Evolutionary conservation across 352 stramenopile genomes (phyloP).

Genomic region (Thalassiosira ordinaria): DNA sequence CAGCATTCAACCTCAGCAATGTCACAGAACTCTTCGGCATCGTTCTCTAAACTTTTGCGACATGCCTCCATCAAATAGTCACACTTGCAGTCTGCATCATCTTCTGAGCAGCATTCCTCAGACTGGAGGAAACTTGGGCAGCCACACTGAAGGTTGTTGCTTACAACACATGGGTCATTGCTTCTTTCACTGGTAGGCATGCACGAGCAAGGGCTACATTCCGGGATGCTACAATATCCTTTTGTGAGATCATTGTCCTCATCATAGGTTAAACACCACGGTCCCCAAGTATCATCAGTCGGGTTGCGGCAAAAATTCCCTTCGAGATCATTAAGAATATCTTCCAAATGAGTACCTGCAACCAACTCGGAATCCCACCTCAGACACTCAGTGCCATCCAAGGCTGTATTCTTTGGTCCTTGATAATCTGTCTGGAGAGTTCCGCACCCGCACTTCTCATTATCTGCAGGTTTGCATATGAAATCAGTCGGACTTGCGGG

Average conservation of each 20-base stretch:
- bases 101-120: conserved; percentile 13
- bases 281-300: not conserved
- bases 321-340: not conserved
- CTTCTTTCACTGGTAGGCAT: too few relatives aligned
- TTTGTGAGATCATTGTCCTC: not conserved
- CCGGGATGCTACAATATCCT: conserved; percentile 11
- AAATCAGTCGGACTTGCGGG: not conserved
- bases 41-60: conserved; percentile 15
- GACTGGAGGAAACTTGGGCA: conserved; percentile 23
- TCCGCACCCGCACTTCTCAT: not conserved
- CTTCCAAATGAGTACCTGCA: not conserved
- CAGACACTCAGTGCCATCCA: conserved; percentile 1
- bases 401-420: conserved; percentile 1
- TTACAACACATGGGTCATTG: conserved; percentile 3
- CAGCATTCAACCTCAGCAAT: conserved; percentile 15
- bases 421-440: conserved; percentile 4
- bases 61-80: conserved; percentile 27
- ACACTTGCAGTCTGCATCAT: conserved; percentile 22
- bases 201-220: conserved; percentile 21
- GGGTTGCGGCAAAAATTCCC: not conserved
- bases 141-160: not conserved
- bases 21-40: conserved; percentile 9
- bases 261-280: not conserved
- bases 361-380: conserved; percentile 13
- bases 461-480: not conserved